Base-by-base conservation (phyloP, 768 basidiomycete species). In the Termitomyces sp. region DNA sequence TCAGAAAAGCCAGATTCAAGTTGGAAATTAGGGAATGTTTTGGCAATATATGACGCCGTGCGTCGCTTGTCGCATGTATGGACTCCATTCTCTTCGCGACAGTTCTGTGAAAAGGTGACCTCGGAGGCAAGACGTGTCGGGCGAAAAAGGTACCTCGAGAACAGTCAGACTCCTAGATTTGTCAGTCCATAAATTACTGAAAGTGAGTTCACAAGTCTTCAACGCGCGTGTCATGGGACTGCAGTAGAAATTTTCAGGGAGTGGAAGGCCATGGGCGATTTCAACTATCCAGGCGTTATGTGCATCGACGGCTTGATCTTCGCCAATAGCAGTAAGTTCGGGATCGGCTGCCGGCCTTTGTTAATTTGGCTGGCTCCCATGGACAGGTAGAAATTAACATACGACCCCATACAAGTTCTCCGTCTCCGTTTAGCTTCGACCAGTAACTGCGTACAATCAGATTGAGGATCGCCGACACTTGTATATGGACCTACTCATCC, bases 391-490 rank as follows among this genome's bases (percentile, higher is more conserved):
- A 22, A 42, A 36, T 22, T 12, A 27, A 81, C 87, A 63, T 66
- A 88, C 87, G 90, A 33, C 91, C 91, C 91, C 91, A 93, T 3
- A 72, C 72, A 12, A 90, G 71, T 57, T 88, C 80, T 11, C 74
- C 86, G 61, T 93, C 87, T 1, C 86, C 86, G 48, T 87, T 72
- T 6, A 85, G 68, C 64, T 78, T 85, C 2, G 86, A 78, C 83
- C 83, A 90, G 63, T 86, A 67, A 13, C 88, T 89, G 39, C 1
- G 20, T 2, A 9, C 12, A 18, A 37, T 33, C 6, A 18, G 11
- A 3, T 39, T 15, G 20, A 24, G 15, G 24, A 33, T 20, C 8
- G 12, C 4, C 1, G n/a, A 16, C 5, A 6, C 18, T 18, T 33
- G 15, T 6, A 49, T 39, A 16, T 58, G 5, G 4, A 74, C 79